phyloP scores from a whole-genome alignment of 768 basidiomycete species.

The Tylopilus vinaceipallidus region DNA sequence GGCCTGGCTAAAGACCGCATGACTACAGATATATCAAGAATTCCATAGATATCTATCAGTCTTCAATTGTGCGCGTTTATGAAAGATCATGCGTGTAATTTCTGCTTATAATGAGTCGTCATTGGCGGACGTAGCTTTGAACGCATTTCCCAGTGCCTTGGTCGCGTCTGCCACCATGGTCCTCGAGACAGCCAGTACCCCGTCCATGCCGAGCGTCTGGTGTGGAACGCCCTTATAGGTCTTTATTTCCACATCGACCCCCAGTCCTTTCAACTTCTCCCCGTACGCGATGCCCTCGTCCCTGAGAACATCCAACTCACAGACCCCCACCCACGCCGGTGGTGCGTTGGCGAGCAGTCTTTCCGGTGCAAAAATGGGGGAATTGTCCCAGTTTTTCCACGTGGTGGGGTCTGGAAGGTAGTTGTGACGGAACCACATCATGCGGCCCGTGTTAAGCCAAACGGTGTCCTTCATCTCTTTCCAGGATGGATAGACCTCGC shows the following conservation, averaged over 20 bases:
- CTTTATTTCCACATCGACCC: constrained; percentile 52
- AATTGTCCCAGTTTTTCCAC: constrained; percentile 64
- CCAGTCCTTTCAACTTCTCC: constrained; percentile 50
- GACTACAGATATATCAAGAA: constrained; percentile 22
- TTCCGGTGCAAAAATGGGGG: constrained; percentile 67
- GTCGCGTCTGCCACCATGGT: constrained; percentile 22
- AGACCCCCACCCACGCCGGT: constrained; percentile 59
- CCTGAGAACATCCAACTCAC: constrained; percentile 63
- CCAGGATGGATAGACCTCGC: constrained; percentile 47
- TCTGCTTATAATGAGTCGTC: background rate
- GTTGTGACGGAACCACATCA: constrained; percentile 69
- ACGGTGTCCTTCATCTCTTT: constrained; percentile 53
- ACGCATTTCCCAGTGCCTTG: constrained; percentile 19
- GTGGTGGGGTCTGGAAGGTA: constrained; percentile 65
- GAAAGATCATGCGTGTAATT: background rate
- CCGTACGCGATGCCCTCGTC: constrained; percentile 68
- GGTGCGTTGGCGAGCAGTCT: constrained; percentile 50
- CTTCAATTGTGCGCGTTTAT: background rate
- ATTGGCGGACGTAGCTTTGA: background rate
- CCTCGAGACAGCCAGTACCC: constrained; percentile 24
- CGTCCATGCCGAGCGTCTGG: constrained; percentile 72
- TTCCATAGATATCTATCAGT: constrained; percentile 18
- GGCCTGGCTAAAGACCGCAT: constrained; percentile 31
- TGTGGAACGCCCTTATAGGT: constrained; percentile 62
- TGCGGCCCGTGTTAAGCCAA: constrained; percentile 58